Conservation (phyloP, 768 basidiomycete species). For the Lactifluus rugatus region DNA sequence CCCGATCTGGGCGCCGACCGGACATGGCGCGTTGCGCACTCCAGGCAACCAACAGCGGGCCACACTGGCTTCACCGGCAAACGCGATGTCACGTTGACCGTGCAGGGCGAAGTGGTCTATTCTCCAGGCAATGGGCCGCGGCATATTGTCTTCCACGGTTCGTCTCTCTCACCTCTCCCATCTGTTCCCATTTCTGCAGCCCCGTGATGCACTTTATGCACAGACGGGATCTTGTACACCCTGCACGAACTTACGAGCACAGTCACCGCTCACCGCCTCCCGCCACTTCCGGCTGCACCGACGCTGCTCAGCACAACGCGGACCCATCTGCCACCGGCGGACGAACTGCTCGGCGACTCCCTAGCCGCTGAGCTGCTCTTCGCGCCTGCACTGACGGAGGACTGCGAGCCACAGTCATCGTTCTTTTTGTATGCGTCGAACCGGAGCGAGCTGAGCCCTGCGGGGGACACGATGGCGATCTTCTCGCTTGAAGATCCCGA, state of each 20-base stretch:
- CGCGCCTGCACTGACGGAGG: conserved; percentile 35
- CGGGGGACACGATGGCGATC: conserved; percentile 65
- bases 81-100: conserved; percentile 32
- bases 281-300: conserved; percentile 30
- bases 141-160: conserved; percentile 57
- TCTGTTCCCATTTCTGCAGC: not conserved
- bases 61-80: not conserved
- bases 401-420: conserved; percentile 35
- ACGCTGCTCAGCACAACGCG: conserved; percentile 32
- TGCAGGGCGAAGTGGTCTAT: conserved; percentile 39
- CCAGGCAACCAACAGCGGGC: conserved; percentile 5
- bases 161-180: conserved; percentile 20
- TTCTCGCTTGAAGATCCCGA: conserved; percentile 44
- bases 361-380: conserved; percentile 63
- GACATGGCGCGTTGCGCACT: conserved; percentile 46
- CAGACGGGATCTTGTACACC: conserved; percentile 58
- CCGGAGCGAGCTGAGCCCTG: conserved; percentile 58
- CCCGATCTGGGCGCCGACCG: conserved; percentile 41
- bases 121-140: conserved; percentile 59
- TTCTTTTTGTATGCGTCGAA: conserved; percentile 70
- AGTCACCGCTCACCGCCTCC: conserved; percentile 46
- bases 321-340: conserved; percentile 37
- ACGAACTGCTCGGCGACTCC: conserved; percentile 36
- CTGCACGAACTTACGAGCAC: conserved; percentile 56
- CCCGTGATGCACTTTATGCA: too few relatives aligned